phyloP scores from a whole-genome alignment of 768 basidiomycete species.

The Dacryopinax spathularia region DNA sequence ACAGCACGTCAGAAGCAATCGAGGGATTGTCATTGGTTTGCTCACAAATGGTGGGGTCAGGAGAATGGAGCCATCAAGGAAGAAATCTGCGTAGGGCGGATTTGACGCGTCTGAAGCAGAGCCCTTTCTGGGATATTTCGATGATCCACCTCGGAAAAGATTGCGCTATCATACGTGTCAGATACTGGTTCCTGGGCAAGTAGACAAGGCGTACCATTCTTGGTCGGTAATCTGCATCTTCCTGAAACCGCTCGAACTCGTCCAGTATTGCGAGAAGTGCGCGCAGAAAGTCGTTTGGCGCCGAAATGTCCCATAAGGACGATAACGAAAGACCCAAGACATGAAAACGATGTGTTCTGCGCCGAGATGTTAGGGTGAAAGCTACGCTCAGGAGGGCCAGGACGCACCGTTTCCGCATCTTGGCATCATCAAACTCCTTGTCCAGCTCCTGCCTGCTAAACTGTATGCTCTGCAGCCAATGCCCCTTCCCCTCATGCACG shows the following conservation, averaged over 20 bases:
- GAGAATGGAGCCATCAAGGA: neutral
- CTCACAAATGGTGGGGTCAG: neutral
- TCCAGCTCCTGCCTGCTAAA: slow-evolving; percentile 62
- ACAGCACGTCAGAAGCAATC: neutral
- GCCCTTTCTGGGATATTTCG: slow-evolving; percentile 45
- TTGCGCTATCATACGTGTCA: slow-evolving; percentile 22
- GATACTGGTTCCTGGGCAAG: slow-evolving; percentile 3
- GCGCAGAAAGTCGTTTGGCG: slow-evolving; percentile 65
- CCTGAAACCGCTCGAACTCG: slow-evolving; percentile 67
- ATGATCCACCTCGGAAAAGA: slow-evolving; percentile 34
- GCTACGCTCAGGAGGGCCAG: neutral
- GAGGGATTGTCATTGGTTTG: neutral
- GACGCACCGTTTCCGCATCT: slow-evolving; percentile 64
- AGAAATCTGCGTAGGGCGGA: slow-evolving; percentile 31
- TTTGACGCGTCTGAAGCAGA: slow-evolving; percentile 49
- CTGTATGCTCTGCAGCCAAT: slow-evolving; percentile 82
- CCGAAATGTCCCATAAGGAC: slow-evolving; percentile 63
- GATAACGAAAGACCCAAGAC: slow-evolving; percentile 79
- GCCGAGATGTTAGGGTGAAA: neutral
- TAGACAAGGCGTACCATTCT: slow-evolving; percentile 42
- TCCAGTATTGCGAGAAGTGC: slow-evolving; percentile 54
- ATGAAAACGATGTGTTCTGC: slow-evolving; percentile 67
- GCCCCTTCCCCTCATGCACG: slow-evolving; percentile 75
- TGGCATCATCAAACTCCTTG: slow-evolving; percentile 52
- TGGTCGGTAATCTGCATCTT: slow-evolving; percentile 51